Conservation (phyloP, 441 rosid genomes). For the Aleurites moluccanus region DNA sequence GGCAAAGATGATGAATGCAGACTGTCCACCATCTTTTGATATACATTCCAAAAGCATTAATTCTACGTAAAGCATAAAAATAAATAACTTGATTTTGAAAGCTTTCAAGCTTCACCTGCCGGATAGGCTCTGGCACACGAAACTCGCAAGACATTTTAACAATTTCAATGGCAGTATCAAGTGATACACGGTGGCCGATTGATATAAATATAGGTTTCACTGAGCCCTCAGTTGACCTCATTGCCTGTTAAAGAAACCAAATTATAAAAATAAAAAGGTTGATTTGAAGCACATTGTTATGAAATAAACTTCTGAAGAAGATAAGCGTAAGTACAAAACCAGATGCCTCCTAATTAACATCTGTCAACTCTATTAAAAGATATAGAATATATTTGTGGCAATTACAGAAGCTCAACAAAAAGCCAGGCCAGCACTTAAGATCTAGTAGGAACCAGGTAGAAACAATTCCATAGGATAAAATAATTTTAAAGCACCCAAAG, state of each 20-base stretch:
- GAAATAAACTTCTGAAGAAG: conserved; percentile 3
- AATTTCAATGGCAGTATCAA: conserved; percentile 58
- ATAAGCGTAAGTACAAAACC: not conserved
- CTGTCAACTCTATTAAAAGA: not conserved
- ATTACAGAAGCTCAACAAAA: not conserved
- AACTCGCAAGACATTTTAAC: conserved; percentile 71
- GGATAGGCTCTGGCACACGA: conserved; percentile 89
- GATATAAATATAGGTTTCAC: conserved; percentile 76
- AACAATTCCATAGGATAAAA: not conserved
- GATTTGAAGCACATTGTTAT: not conserved
- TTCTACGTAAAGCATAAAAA: not conserved
- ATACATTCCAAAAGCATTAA: not conserved
- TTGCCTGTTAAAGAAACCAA: conserved; percentile 47
- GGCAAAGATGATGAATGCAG: not conserved
- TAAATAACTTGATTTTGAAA: not conserved
- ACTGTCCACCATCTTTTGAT: not conserved
- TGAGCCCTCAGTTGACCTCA: conserved; percentile 55
- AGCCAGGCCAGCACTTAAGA: not conserved
- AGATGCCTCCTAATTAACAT: not conserved
- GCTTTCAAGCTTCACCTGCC: conserved; percentile 58
- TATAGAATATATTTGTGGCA: not conserved
- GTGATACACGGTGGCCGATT: conserved; percentile 77
- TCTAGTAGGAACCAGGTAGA: not conserved
- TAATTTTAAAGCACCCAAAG: not conserved
- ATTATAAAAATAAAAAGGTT: not conserved